Conservation (phyloP, 257 asterid species). For the Penstemon newberryi region DNA sequence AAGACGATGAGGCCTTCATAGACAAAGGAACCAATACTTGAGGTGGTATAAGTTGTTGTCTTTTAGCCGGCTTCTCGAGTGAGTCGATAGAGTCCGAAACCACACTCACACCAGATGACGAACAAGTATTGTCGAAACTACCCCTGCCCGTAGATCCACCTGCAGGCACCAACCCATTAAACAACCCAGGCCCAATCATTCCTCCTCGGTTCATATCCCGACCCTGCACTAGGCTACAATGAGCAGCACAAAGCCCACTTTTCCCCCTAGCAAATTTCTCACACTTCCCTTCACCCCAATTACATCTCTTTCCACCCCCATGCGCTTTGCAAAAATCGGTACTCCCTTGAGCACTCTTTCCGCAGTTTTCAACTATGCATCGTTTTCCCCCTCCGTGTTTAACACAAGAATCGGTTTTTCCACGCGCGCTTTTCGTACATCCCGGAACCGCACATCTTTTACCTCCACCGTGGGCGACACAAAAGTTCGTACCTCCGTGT, state of each 20-base stretch:
- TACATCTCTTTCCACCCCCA: constrained; percentile 94
- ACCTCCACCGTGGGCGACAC: constrained; percentile 96
- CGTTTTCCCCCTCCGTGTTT: constrained; percentile 92
- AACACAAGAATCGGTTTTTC: constrained; percentile 84
- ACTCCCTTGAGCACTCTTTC: constrained; percentile 94
- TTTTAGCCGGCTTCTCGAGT: constrained; percentile 46
- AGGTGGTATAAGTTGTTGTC: constrained; percentile 70
- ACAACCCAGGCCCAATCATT: constrained; percentile 76
- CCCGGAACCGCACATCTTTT: constrained; percentile 75
- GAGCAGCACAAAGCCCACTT: constrained; percentile 92
- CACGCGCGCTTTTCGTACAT: constrained; percentile 91
- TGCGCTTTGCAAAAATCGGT: constrained; percentile 94
- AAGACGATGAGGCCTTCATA: constrained; percentile 62
- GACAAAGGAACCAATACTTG: constrained; percentile 86
- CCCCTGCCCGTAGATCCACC: constrained; percentile 31
- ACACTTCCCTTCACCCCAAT: constrained; percentile 78
- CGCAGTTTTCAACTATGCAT: constrained; percentile 76
- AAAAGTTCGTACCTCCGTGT: constrained; percentile 85
- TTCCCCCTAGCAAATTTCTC: constrained; percentile 89
- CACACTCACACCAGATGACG: constrained; percentile 54
- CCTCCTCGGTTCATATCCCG: constrained; percentile 44
- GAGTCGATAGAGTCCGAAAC: constrained; percentile 54
- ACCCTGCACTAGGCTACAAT: constrained; percentile 62
- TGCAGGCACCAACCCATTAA: constrained; percentile 63
- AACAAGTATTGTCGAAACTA: constrained; percentile 41